Evolutionary conservation across 768 basidiomycete species (phyloP).

Genomic region (Lanmaoa pseudosensibilis): DNA sequence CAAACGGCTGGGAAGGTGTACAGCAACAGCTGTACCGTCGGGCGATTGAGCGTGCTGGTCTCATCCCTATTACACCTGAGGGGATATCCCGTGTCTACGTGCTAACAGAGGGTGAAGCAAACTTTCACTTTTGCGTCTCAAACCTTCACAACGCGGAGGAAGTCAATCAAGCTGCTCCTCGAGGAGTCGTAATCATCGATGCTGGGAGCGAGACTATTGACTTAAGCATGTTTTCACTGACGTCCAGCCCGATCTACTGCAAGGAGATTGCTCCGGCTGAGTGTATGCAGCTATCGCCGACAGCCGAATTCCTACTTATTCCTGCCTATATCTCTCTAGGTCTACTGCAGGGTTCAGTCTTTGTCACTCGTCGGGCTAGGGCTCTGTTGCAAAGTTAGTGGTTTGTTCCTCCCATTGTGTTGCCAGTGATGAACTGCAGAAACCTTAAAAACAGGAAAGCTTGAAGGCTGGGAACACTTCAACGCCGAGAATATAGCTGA

Average conservation of each 20-base stretch:
- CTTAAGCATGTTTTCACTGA: conserved; percentile 42
- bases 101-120: conserved; percentile 62
- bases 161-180: too few species aligned
- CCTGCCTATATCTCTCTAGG: conserved; percentile 29
- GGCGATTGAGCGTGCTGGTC: conserved; percentile 50
- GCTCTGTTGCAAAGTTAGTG: conserved; percentile 33
- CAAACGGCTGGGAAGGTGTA: conserved; percentile 61
- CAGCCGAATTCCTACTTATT: background rate
- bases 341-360: conserved; percentile 39
- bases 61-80: conserved; percentile 40
- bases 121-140: conserved; percentile 55
- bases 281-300: conserved; percentile 22
- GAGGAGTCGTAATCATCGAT: conserved; percentile 46
- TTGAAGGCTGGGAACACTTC: conserved; percentile 3
- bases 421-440: background rate
- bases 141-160: too few species aligned
- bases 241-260: conserved; percentile 31
- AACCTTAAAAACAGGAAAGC: background rate
- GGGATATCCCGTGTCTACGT: conserved; percentile 45
- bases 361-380: conserved; percentile 34
- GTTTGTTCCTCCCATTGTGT: background rate
- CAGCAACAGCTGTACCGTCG: conserved; percentile 54
- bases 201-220: conserved; percentile 46
- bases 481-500: background rate
- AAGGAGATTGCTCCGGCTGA: conserved; percentile 36